These are phyloP conservation scores for Rosa lucieae DNA, from an alignment of 306 rosid species.

Conservation along the genomic window DNA sequence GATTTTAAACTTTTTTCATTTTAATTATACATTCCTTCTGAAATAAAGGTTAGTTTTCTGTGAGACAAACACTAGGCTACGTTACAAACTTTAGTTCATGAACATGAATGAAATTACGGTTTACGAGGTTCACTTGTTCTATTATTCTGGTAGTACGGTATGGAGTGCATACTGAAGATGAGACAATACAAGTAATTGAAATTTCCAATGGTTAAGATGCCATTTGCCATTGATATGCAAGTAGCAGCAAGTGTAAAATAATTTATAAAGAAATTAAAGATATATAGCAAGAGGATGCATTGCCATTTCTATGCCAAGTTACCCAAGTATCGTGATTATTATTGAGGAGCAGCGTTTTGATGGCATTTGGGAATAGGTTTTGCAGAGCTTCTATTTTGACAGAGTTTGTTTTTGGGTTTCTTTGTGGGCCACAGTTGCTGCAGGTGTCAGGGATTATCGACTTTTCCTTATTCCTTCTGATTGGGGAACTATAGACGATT, in stretches of 20 bases:
- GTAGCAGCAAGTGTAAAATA: not conserved
- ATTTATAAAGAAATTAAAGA: not conserved
- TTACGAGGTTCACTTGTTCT: not conserved
- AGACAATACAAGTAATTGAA: not conserved
- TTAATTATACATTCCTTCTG: not conserved
- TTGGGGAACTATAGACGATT: not conserved
- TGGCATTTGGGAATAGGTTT: not conserved
- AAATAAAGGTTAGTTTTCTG: not conserved
- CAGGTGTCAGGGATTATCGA: not conserved
- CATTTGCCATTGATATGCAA: not conserved
- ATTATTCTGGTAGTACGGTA: not conserved
- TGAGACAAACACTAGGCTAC: not conserved
- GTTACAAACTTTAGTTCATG: not conserved
- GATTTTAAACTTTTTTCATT: too few species aligned
- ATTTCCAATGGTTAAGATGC: not conserved
- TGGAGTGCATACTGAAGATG: not conserved
- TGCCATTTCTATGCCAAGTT: not conserved
- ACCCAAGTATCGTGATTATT: not conserved
- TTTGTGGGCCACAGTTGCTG: not conserved
- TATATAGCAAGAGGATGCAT: not conserved
- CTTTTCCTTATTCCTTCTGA: not conserved
- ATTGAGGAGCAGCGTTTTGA: not conserved
- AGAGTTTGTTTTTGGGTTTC: not conserved
- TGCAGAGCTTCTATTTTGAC: not conserved
- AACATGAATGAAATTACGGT: not conserved